Evolutionary conservation across 23 red algal genomes (phyloP).

Genomic region (Gracilariopsis chorda): DNA sequence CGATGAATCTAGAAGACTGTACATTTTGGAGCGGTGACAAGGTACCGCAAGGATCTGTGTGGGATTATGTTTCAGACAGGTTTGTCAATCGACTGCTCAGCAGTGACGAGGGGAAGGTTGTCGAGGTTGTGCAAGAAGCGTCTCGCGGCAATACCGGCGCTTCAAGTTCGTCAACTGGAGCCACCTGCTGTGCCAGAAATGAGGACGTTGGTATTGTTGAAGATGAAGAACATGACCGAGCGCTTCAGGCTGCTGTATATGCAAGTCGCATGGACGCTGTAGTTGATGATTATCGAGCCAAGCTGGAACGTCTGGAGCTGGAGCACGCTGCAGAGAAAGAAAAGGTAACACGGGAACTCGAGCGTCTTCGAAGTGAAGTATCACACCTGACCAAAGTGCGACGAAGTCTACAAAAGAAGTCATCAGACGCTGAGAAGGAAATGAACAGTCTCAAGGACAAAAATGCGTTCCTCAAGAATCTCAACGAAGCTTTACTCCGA

Average conservation of each 20-base stretch:
- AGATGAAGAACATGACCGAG: conserved; percentile 48
- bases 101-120: conserved; percentile 79
- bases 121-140: conserved; percentile 45
- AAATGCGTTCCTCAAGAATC: conserved; percentile 65
- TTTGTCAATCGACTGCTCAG: conserved; percentile 88
- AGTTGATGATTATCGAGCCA: conserved; percentile 43
- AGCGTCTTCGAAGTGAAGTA: conserved; percentile 3
- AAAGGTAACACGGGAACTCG: conserved; percentile 8
- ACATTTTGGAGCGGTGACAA: conserved; percentile 60
- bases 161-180: not conserved
- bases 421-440: conserved; percentile 39
- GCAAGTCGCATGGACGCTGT: conserved; percentile 53
- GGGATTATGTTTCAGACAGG: conserved; percentile 86
- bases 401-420: not conserved
- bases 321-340: not conserved
- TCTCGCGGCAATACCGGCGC: not conserved
- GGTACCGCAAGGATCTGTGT: conserved; percentile 70
- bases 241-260: conserved; percentile 62
- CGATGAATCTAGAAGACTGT: conserved; percentile 43
- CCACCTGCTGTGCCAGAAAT: conserved; percentile 1
- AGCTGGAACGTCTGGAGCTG: conserved; percentile 33
- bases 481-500: conserved; percentile 77
- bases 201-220: conserved; percentile 26
- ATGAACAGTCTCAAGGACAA: conserved; percentile 56
- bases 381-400: conserved; percentile 7